Percentiles rank a stretch among this genome's conserved stretches.
Evolutionary conservation across 768 basidiomycete genomes (phyloP).

Genomic region (Trametes elegans): DNA sequence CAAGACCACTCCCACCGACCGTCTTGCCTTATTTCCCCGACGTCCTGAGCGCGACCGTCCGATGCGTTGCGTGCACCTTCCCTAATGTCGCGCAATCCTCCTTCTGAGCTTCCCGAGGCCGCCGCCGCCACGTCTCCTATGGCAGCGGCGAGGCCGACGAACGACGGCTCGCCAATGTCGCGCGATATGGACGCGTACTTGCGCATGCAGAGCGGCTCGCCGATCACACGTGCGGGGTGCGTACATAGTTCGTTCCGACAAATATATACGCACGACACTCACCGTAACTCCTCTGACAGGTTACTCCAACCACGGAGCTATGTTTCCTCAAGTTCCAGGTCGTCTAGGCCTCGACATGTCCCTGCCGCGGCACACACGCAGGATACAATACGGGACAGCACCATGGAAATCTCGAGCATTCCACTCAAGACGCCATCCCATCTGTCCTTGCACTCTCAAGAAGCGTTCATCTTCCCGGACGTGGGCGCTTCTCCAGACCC

Average conservation of each 20-base stretch:
- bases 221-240: slow-evolving; percentile 13
- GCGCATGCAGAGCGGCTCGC: slow-evolving; percentile 13
- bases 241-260: background rate
- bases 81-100: slow-evolving; percentile 13
- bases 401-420: slow-evolving; percentile 59
- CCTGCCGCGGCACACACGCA: slow-evolving; percentile 48
- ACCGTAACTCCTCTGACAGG: slow-evolving; percentile 31
- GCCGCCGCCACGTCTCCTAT: background rate
- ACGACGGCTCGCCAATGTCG: slow-evolving; percentile 1
- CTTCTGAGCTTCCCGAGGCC: background rate
- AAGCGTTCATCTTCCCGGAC: slow-evolving; percentile 41
- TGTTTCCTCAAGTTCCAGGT: slow-evolving; percentile 29
- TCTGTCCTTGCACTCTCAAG: slow-evolving; percentile 24
- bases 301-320: slow-evolving; percentile 57
- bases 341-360: slow-evolving; percentile 19
- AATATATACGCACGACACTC: background rate
- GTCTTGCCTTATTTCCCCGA: background rate
- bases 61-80: slow-evolving; percentile 1
- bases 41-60: background rate
- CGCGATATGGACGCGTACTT: slow-evolving; percentile 14
- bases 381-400: slow-evolving; percentile 61
- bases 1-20: background rate
- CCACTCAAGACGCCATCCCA: slow-evolving; percentile 30
- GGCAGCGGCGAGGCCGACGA: background rate
- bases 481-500: slow-evolving; percentile 10